Evolutionary conservation across 2,329 filamentous ascomycete species (phyloP).

Genomic region (Phialemoniopsis sp.): DNA sequence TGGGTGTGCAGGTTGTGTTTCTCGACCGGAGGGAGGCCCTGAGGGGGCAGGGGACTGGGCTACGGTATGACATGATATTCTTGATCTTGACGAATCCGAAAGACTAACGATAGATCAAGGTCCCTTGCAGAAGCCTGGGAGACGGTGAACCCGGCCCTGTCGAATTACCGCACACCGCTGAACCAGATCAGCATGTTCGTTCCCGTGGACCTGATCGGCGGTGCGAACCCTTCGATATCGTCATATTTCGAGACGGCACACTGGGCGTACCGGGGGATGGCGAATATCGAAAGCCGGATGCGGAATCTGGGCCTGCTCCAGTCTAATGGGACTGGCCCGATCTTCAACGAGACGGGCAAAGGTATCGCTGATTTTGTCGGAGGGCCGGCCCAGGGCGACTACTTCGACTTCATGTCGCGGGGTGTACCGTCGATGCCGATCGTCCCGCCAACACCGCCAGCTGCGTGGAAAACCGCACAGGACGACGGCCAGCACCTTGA

Average conservation of each 20-base stretch:
- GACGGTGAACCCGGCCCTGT: slow-evolving; percentile 60
- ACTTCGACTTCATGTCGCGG: slow-evolving; percentile 70
- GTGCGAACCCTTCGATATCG: slow-evolving; percentile 63
- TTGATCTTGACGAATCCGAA: background rate
- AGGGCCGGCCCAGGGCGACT: slow-evolving; percentile 65
- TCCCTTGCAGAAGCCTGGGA: slow-evolving; percentile 74
- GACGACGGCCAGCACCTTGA: slow-evolving; percentile 75
- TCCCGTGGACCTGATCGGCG: slow-evolving; percentile 84
- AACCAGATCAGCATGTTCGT: slow-evolving; percentile 77
- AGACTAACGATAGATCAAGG: slow-evolving; percentile 18
- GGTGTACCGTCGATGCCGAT: slow-evolving; percentile 75
- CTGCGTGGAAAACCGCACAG: slow-evolving; percentile 66
- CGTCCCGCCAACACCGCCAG: slow-evolving; percentile 67
- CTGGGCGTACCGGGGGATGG: slow-evolving; percentile 84
- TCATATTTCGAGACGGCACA: slow-evolving; percentile 89
- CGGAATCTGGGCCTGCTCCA: slow-evolving; percentile 64
- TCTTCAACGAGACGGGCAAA: slow-evolving; percentile 28
- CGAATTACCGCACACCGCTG: slow-evolving; percentile 64
- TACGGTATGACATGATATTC: no score
- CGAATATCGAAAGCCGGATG: slow-evolving; percentile 69
- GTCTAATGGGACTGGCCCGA: slow-evolving; percentile 30
- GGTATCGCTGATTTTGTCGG: slow-evolving; percentile 79
- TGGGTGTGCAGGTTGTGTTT: slow-evolving; percentile 75
- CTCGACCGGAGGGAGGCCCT: slow-evolving; percentile 85
- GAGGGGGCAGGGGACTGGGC: slow-evolving; percentile 17